Conservation (phyloP, 768 basidiomycete species). For the Tremella mesenterica region DNA sequence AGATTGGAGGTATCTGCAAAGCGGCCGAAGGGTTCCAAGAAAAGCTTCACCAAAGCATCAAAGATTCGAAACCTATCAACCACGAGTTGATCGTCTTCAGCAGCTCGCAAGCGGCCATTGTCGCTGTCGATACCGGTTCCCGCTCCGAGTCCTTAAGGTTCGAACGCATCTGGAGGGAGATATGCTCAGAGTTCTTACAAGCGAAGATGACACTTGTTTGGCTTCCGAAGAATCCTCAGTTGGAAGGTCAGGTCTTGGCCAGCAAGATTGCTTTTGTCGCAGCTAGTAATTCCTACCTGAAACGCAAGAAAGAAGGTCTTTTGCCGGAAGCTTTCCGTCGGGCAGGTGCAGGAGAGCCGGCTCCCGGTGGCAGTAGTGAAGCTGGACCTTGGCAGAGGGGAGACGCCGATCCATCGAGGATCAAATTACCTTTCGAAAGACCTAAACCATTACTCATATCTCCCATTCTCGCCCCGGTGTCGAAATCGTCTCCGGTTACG, state of each 20-base stretch:
- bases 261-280: conserved; percentile 39
- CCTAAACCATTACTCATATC: conserved; percentile 15
- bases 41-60: conserved; percentile 23
- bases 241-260: conserved; percentile 39
- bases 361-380: conserved; percentile 25
- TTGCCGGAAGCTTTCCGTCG: conserved; percentile 21
- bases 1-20: conserved; percentile 40
- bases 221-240: conserved; percentile 34
- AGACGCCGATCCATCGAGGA: conserved; percentile 30
- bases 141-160: conserved; percentile 35
- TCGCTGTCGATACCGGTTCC: conserved; percentile 37
- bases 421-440: conserved; percentile 18
- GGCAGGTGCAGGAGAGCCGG: conserved; percentile 26
- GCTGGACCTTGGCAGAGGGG: conserved; percentile 37
- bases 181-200: conserved; percentile 30
- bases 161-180: conserved; percentile 33
- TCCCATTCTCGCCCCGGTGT: background rate
- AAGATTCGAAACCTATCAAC: conserved; percentile 21
- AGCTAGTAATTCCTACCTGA: conserved; percentile 38
- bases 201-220: conserved; percentile 41
- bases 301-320: conserved; percentile 28
- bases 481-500: background rate
- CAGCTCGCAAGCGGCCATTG: conserved; percentile 42
- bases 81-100: conserved; percentile 40
- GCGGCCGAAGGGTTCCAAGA: conserved; percentile 39